Conservation (phyloP, 1,284 basidiomycete genomes). For the Ustilago nuda region DNA sequence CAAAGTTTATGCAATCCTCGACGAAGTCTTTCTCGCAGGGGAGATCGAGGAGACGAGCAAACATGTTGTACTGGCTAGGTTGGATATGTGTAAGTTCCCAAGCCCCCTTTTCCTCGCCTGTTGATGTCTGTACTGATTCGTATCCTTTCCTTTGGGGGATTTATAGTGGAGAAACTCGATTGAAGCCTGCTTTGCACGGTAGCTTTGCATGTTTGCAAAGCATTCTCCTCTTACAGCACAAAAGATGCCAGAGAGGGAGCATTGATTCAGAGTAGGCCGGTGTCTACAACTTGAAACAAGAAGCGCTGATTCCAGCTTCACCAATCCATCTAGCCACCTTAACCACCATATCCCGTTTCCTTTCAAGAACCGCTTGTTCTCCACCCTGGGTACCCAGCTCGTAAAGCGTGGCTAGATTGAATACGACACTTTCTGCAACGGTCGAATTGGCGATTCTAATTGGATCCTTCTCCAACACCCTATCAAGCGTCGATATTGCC, state of each 20-base stretch:
- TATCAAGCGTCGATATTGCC: conserved; percentile 32
- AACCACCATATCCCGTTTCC: conserved; percentile 33
- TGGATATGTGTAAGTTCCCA: conserved; percentile 74
- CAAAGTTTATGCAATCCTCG: conserved; percentile 96
- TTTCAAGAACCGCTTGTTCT: conserved; percentile 24
- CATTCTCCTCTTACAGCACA: neutral
- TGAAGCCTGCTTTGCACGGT: conserved; percentile 6
- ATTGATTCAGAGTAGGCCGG: neutral
- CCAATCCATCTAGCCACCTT: conserved; percentile 37
- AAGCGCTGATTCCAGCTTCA: conserved; percentile 29
- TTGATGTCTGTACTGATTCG: neutral
- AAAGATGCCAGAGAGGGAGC: neutral
- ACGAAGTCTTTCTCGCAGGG: conserved; percentile 98
- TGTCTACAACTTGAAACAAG: conserved; percentile 43
- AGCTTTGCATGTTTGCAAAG: neutral
- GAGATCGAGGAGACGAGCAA: conserved; percentile 98
- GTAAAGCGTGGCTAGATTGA: conserved; percentile 58
- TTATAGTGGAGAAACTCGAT: conserved; percentile 46
- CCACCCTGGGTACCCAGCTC: conserved; percentile 31
- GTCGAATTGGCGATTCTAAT: conserved; percentile 4
- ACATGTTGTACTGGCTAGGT: conserved; percentile 86
- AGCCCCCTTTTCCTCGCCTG: neutral
- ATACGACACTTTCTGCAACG: conserved; percentile 40
- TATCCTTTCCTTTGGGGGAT: neutral
- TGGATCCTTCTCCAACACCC: conserved; percentile 10